Evolutionary conservation across 306 rosid species (phyloP), one percentile per base, ranked within the genome.

Genomic region (Inga laurina): DNA sequence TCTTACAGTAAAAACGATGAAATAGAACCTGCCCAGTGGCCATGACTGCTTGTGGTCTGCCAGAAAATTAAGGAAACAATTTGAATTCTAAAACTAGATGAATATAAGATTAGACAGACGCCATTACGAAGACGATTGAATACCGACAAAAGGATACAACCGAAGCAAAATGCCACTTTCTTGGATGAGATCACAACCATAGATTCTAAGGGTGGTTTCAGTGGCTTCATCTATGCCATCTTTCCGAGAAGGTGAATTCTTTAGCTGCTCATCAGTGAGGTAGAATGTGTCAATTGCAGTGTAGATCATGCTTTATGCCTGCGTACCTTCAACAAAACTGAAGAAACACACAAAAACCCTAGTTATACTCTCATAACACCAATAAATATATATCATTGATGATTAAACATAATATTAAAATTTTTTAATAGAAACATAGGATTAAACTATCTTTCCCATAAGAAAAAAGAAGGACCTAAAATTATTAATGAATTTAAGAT

Each of bases 11-110:
- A 90, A 96, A 96, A 27, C 95, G 98, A 81, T 92, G 99, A 84
- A 96, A 96, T 30, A 94, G 86, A 83, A 96, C 99, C 86, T 96
- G 98, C 15, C 97, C 98, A 48, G 99, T 94, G 75, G 98, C 99
- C 99, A 96, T 96, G 76, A 94, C 98, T 5, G 99, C 99, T 73
- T 94, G 98, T 39, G 98, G 97, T 80, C 99, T 94, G 85, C 59
- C 88, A 74, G 48, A 80, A 24, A 43, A 68, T 86, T 73, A 79
- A 86, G 87, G 82, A 15, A 80, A 86, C 59, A 54, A 52, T 45
- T 45, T 71, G 76, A 72, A 54, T 59, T 59, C 59, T 74, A 81
- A 83, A 78, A 39, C 73, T 30, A 24, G 45, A 44, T 3, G 37
- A 51, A 76, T 30, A 30, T 62, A 51, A 32, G 34, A 76, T 15